These are phyloP conservation scores for Chytriomyces sp. DNA, from an alignment of 192 early-diverging fungal species.

Conservation along the genomic window DNA sequence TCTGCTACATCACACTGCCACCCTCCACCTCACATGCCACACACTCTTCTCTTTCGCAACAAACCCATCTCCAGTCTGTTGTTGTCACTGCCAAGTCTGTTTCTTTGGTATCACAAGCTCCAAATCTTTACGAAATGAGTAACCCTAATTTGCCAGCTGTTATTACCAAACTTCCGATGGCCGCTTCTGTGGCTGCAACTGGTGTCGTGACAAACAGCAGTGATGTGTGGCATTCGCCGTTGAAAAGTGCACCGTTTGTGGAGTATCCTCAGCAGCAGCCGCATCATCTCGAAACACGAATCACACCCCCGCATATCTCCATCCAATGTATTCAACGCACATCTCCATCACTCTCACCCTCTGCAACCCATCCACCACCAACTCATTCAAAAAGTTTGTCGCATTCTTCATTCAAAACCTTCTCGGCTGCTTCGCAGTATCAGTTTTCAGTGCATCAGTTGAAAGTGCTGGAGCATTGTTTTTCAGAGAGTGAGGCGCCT, in stretches of 20 bases:
- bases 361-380: too few relatives aligned
- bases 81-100: neutral
- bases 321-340: neutral
- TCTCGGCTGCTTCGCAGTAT: neutral
- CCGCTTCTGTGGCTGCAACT: neutral
- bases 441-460: neutral
- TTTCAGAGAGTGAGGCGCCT: neutral
- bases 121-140: neutral
- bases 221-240: neutral
- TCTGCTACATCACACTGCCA: neutral
- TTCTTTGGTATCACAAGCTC: neutral
- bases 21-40: neutral
- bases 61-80: neutral
- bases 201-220: neutral
- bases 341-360: neutral
- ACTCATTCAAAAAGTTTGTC: neutral
- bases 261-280: neutral
- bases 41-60: neutral
- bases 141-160: too few relatives aligned
- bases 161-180: too few relatives aligned
- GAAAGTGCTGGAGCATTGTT: neutral
- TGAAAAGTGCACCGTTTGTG: neutral
- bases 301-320: neutral
- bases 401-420: neutral
- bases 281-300: neutral